A percentile compares a stretch with the other conserved stretches of the same genome.
phyloP scores from a whole-genome alignment of 768 basidiomycete genomes.

The Russula brevipes region DNA sequence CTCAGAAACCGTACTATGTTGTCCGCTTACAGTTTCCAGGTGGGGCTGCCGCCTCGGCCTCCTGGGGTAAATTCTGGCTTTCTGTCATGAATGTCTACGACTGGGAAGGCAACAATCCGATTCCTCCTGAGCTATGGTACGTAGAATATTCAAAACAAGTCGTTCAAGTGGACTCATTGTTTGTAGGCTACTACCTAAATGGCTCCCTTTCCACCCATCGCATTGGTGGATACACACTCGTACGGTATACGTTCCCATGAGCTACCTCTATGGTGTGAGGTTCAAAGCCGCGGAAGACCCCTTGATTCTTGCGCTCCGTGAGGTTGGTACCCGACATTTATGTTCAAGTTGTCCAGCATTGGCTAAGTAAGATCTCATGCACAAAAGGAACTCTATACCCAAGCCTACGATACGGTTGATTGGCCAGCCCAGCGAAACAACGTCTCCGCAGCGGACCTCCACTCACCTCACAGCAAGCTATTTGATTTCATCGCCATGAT shows the following conservation, averaged over 20 bases:
- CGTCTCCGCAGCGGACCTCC: slow-evolving; percentile 71
- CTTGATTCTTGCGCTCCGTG: slow-evolving; percentile 66
- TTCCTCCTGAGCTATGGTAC: slow-evolving; percentile 89
- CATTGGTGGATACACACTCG: slow-evolving; percentile 98
- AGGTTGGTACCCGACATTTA: slow-evolving; percentile 41
- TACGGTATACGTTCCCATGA: slow-evolving; percentile 88
- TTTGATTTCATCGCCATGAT: slow-evolving; percentile 62
- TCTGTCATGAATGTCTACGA: slow-evolving; percentile 89
- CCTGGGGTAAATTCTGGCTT: slow-evolving; percentile 98
- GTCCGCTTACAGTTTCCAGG: slow-evolving; percentile 38
- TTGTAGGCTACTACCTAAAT: slow-evolving; percentile 81
- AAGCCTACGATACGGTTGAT: slow-evolving; percentile 75
- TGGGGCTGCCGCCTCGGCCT: slow-evolving; percentile 71
- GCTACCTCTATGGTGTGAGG: slow-evolving; percentile 69
- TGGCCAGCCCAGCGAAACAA: slow-evolving; percentile 93
- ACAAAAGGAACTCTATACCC: slow-evolving; percentile 72
- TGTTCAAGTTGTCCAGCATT: not conserved
- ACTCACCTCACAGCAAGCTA: slow-evolving; percentile 70
- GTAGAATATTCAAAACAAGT: slow-evolving; percentile 22
- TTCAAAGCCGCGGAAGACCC: slow-evolving; percentile 68
- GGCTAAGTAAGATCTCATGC: slow-evolving; percentile 2
- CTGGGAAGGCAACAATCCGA: slow-evolving; percentile 90
- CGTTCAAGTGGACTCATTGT: not conserved
- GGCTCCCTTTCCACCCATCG: slow-evolving; percentile 89
- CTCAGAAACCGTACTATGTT: not conserved